Conservation (phyloP, 306 rosid species). For the Geum urbanum region DNA sequence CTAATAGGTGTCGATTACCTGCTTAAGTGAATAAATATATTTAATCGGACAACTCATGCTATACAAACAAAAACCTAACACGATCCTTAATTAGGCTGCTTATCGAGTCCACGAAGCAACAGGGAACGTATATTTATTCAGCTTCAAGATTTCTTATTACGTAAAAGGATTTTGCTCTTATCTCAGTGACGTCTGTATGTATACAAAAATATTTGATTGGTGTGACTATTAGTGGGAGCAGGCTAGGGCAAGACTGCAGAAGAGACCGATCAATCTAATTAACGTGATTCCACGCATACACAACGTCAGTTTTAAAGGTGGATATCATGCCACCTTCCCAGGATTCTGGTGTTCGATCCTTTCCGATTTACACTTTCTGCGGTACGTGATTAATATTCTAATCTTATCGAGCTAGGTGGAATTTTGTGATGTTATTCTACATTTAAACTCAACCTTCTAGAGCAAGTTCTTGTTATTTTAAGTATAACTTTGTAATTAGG, state of each 20-base stretch:
- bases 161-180: slow-evolving; percentile 17
- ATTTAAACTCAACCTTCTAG: not conserved
- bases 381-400: not conserved
- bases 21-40: too few species aligned
- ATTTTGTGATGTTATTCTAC: not conserved
- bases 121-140: not conserved
- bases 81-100: not conserved
- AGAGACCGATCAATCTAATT: not conserved
- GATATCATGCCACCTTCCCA: not conserved
- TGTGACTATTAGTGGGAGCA: slow-evolving; percentile 1
- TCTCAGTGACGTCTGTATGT: not conserved
- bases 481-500: too few species aligned
- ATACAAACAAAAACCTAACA: too few species aligned
- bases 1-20: too few species aligned
- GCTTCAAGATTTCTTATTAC: slow-evolving; percentile 1
- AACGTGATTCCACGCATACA: not conserved
- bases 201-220: not conserved
- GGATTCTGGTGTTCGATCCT: not conserved
- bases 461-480: not conserved
- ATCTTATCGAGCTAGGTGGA: too few species aligned
- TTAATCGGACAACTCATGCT: too few species aligned
- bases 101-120: slow-evolving; percentile 16
- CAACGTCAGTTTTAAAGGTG: not conserved
- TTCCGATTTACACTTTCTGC: slow-evolving; percentile 3
- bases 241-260: not conserved